Conservation (phyloP, 2,329 filamentous ascomycete species). For the Penicillium fuscoglaucum region DNA sequence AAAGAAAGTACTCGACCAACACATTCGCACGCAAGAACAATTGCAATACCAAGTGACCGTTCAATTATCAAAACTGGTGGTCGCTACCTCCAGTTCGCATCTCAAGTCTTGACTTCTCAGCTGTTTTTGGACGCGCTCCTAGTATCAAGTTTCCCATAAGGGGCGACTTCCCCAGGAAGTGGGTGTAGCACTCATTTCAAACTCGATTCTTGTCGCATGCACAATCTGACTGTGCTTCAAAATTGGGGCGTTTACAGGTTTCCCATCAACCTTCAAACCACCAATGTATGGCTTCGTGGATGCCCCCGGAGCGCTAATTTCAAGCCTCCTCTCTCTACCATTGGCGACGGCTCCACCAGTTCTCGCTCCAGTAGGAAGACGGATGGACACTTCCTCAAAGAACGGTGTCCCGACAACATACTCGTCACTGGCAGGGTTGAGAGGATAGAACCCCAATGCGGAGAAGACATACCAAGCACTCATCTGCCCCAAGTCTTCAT, state of each 20-base stretch:
- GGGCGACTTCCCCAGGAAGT: slow-evolving; percentile 34
- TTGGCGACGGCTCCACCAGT: slow-evolving; percentile 28
- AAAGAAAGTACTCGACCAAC: neutral
- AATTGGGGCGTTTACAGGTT: slow-evolving; percentile 33
- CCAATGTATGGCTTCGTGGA: slow-evolving; percentile 44
- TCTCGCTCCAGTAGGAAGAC: slow-evolving; percentile 36
- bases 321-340: slow-evolving; percentile 28
- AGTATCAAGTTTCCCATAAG: slow-evolving; percentile 4
- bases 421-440: slow-evolving; percentile 48
- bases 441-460: slow-evolving; percentile 50
- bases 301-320: slow-evolving; percentile 46
- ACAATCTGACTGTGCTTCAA: slow-evolving; percentile 47
- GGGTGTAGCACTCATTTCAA: slow-evolving; percentile 48
- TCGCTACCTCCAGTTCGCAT: accelerated
- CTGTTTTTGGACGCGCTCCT: neutral
- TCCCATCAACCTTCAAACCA: slow-evolving; percentile 45
- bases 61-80: neutral
- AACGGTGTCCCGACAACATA: slow-evolving; percentile 51
- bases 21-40: neutral
- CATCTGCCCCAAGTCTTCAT: slow-evolving; percentile 54
- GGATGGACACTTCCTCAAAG: slow-evolving; percentile 47
- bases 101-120: neutral
- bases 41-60: no score
- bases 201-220: slow-evolving; percentile 41
- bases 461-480: slow-evolving; percentile 53